These are phyloP conservation scores for Macrotyloma uniflorum DNA, from an alignment of 306 rosid species.

Conservation along the genomic window DNA sequence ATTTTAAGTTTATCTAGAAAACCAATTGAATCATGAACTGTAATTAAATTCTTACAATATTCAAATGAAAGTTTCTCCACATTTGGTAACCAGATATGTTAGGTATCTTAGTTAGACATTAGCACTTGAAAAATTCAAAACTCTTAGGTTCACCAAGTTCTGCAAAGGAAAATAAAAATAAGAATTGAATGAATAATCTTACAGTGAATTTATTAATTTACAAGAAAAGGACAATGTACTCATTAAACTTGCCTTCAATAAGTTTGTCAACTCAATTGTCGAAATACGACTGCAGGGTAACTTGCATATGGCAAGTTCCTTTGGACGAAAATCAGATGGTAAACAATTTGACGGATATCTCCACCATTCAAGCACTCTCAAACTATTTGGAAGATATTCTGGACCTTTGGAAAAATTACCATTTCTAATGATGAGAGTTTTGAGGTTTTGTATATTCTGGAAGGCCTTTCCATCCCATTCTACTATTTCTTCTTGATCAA, in stretches of 20 bases:
- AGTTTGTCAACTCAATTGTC: no score
- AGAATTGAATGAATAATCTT: background rate
- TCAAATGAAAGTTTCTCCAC: background rate
- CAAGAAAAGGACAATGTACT: background rate
- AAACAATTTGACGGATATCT: background rate
- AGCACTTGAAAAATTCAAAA: background rate
- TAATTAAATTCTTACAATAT: background rate
- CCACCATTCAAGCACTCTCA: no score
- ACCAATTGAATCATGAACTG: background rate
- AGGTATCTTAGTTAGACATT: background rate
- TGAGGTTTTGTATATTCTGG: no score
- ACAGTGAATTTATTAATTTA: background rate
- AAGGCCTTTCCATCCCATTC: background rate
- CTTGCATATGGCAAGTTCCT: no score
- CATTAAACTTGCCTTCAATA: no score
- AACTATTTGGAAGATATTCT: no score
- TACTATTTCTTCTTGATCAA: background rate
- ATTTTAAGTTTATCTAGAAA: background rate
- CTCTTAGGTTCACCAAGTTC: background rate
- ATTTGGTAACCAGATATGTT: conserved; percentile 20
- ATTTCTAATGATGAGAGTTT: no score
- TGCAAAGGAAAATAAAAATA: background rate
- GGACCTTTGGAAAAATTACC: no score
- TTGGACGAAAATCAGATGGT: background rate
- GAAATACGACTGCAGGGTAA: no score